A percentile compares a stretch with the other conserved stretches of the same genome.
phyloP scores from a whole-genome alignment of 2,329 filamentous ascomycete species.

The Ceratocystis colombiana region DNA sequence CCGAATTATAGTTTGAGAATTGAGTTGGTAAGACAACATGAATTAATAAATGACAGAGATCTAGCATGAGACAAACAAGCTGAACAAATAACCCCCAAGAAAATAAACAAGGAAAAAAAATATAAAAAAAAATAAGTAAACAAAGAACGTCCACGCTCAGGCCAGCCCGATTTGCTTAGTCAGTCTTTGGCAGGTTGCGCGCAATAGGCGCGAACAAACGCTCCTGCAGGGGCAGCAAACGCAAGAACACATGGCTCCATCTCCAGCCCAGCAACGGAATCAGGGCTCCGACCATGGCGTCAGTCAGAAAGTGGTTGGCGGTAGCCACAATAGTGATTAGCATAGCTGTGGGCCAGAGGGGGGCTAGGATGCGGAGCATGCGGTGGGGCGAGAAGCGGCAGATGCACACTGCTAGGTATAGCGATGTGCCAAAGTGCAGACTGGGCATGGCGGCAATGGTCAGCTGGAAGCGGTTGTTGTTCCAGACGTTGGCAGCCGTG shows the following conservation, averaged over 20 bases:
- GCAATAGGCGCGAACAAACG: constrained; percentile 28
- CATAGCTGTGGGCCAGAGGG: constrained; percentile 38
- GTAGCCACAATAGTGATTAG: constrained; percentile 36
- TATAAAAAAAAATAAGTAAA: background rate
- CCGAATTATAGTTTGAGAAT: background rate
- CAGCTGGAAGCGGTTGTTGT: constrained; percentile 38
- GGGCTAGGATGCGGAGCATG: constrained; percentile 33
- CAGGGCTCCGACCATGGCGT: constrained; percentile 33
- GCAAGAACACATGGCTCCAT: constrained; percentile 29
- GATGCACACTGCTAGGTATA: constrained; percentile 33
- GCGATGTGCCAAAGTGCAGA: constrained; percentile 38
- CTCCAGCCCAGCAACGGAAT: constrained; percentile 34
- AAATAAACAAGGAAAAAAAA: background rate
- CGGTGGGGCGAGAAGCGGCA: constrained; percentile 36
- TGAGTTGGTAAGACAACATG: background rate
- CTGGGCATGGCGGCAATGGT: constrained; percentile 43
- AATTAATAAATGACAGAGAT: constrained; percentile 7
- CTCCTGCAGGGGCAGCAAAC: constrained; percentile 31
- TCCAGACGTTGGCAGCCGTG: constrained; percentile 33
- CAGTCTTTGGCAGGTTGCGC: constrained; percentile 21
- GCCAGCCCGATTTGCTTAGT: constrained; percentile 16
- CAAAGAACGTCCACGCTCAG: background rate
- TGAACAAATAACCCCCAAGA: background rate
- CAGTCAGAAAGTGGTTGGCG: constrained; percentile 35
- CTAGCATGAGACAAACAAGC: background rate